Evolutionary conservation across 1,284 basidiomycete species (phyloP).

Genomic region (Papiliotrema nemorosa): DNA sequence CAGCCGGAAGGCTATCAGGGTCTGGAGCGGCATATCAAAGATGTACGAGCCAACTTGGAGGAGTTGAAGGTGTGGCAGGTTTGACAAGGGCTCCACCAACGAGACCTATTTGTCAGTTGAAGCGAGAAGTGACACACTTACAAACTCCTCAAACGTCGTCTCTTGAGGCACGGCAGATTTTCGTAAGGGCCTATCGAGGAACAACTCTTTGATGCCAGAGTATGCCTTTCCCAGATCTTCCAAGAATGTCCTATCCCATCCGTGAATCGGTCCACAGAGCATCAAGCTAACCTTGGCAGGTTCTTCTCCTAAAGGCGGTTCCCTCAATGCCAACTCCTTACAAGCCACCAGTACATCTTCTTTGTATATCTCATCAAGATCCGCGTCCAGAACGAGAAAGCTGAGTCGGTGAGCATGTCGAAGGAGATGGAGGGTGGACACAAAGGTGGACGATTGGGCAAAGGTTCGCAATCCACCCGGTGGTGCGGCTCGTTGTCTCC

Average conservation of each 20-base stretch:
- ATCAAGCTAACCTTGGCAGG: constrained; percentile 30
- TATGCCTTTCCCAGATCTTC: constrained; percentile 28
- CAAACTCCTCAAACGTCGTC: constrained; percentile 26
- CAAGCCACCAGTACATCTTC: constrained; percentile 31
- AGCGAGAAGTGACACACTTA: constrained; percentile 10
- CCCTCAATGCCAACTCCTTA: constrained; percentile 23
- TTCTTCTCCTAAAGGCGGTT: constrained; percentile 19
- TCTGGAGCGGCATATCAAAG: constrained; percentile 20
- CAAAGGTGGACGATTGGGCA: constrained; percentile 35
- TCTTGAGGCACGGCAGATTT: constrained; percentile 21
- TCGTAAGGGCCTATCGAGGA: constrained; percentile 40
- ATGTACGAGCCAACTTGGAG: constrained; percentile 45
- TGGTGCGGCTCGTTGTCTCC: constrained; percentile 40
- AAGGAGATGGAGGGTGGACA: constrained; percentile 35
- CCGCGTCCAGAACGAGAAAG: constrained; percentile 42
- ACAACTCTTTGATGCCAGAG: constrained; percentile 40
- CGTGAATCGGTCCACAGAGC: constrained; percentile 42
- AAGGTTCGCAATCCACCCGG: constrained; percentile 28
- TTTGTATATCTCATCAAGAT: constrained; percentile 31
- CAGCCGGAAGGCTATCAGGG: constrained; percentile 21
- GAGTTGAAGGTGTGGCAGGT: constrained; percentile 29
- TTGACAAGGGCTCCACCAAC: constrained; percentile 26
- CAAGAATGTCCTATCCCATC: constrained; percentile 34
- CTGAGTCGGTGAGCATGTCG: constrained; percentile 33
- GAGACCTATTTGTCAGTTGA: constrained; percentile 14